Evolutionary conservation across 2,329 filamentous ascomycete genomes (phyloP), one percentile per base, ranked within the genome.

Genomic region (Aspergillus flavus): DNA sequence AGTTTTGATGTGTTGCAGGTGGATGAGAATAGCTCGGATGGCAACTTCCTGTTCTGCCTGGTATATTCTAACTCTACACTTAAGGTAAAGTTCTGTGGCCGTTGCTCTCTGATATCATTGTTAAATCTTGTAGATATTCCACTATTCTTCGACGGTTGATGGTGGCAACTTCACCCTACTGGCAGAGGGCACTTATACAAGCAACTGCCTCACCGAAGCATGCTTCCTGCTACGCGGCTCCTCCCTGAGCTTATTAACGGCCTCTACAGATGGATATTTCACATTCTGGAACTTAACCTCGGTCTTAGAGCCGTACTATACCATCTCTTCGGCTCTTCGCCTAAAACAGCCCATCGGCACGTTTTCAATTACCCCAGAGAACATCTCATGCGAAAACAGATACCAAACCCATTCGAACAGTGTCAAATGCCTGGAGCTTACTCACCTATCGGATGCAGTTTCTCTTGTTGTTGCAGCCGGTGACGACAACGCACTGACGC

Each of bases 51-150:
- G 3, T 82, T 97, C 60, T 87, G 87, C 0, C 85, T 96, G 79
- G 89, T 86, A 0, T 89, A 95, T 70, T 97, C 94, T 0, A 94
- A 97, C 78, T 97, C 94, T 0, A 88, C 85, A 2, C 75, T 96
- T 48, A 90, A 89, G 75, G 82, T 84, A 71, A 75, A 34, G 6
- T n/a, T n/a, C 28, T 21, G 3, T 62, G 21, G 16, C 5, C 10
- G 16, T 16, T 32, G 3, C 23, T 36, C 23, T 19, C 41, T 10
- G 26, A 19, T n/a, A 36, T n/a, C 46, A 36, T 59, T 59, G 66
- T 48, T 58, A 43, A 19, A 12, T 56, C 12, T 19, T 39, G 1
- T 64, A 86, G 83, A 72, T 84, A 16, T 85, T 85, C 68, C 73
- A 75, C 59, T 81, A 79, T 61, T 72, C 73, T 4, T 72, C 73